Percentiles rank a stretch among this genome's conserved stretches.
Evolutionary conservation across 495 filamentous ascomycete species (phyloP).

Genomic region (Penicillium longicatenatum): DNA sequence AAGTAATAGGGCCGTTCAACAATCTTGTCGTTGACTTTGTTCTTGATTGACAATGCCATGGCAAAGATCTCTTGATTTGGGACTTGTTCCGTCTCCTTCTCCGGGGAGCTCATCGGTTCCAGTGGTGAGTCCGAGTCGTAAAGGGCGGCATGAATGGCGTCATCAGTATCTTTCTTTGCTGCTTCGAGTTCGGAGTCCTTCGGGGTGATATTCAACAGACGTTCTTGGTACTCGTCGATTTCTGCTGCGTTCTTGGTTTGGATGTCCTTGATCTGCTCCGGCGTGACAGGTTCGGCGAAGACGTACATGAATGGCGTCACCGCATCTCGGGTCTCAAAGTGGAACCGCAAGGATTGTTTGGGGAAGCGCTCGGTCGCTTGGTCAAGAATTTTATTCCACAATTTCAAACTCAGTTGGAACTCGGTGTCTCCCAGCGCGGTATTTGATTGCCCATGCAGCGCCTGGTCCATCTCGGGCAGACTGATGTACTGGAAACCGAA

Average conservation of each 20-base stretch:
- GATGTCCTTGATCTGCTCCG: constrained; percentile 69
- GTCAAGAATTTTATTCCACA: constrained; percentile 79
- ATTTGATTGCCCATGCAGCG: constrained; percentile 73
- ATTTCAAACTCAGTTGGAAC: constrained; percentile 74
- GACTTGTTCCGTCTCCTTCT: constrained; percentile 8
- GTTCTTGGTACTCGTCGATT: constrained; percentile 68
- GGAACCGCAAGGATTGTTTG: constrained; percentile 72
- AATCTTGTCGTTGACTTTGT: constrained; percentile 67
- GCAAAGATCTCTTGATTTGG: constrained; percentile 48
- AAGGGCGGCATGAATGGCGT: neutral
- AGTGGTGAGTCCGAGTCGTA: constrained; percentile 2
- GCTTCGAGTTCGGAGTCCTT: constrained; percentile 5
- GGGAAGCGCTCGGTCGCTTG: constrained; percentile 71
- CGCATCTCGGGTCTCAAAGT: constrained; percentile 76
- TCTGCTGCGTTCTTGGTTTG: constrained; percentile 63
- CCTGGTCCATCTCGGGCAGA: constrained; percentile 80
- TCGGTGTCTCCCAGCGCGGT: constrained; percentile 77
- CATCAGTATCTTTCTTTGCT: neutral
- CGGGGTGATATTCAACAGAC: constrained; percentile 46
- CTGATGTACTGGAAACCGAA: constrained; percentile 97
- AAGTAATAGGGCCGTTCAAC: constrained; percentile 63
- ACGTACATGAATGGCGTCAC: constrained; percentile 76
- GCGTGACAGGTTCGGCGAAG: constrained; percentile 80
- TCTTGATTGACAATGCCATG: constrained; percentile 68
- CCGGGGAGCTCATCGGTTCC: neutral